Evolutionary conservation across 768 basidiomycete species (phyloP), one percentile per base, ranked within the genome.

Genomic region (Filobasidium wieringae): DNA sequence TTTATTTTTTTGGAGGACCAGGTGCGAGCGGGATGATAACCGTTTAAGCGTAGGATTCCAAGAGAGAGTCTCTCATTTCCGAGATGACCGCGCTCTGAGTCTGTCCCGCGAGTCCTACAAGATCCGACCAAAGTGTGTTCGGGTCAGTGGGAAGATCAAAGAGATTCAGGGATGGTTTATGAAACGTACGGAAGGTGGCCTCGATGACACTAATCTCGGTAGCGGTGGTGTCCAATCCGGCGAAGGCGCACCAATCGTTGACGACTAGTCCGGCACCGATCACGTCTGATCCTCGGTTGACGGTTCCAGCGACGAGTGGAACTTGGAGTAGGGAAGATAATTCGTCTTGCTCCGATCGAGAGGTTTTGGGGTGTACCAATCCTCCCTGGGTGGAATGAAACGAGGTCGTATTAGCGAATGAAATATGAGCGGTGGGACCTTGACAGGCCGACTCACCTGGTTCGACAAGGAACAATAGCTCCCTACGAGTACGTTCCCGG

Each of bases 231-330:
- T 99, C 95, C 29, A 95, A 79, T 33, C 95, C 95, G n/a, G 91
- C 90, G 76, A 97, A 97, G 9, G 95, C 95, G 77, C 88, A 89
- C 95, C 95, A 97, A 73, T 97, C 95, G 68, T 99, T 99, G 57
- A 97, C 95, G 56, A 99, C 90, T 32, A 97, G 79, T 30, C 95
- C 95, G 8, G 93, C 95, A 30, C 95, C 95, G 63, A 99, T 84
- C 34, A 97, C 91, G 68, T 97, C 95, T 47, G 91, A 95, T 67
- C 95, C 95, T 71, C 95, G 85, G 76, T 97, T 99, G 60, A 99
- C 90, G 2, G 95, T 97, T 24, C 95, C 95, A 51, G 95, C 91
- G 67, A 97, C 92, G 47, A 99, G 75, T 1, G 95, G 95, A 14
- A 99, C 80, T 73, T 99, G 95, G 55, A 97, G 77, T 72, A 99